Evolutionary conservation across 371 early-diverging fungal genomes (phyloP).

Genomic region (Mucor indicus): DNA sequence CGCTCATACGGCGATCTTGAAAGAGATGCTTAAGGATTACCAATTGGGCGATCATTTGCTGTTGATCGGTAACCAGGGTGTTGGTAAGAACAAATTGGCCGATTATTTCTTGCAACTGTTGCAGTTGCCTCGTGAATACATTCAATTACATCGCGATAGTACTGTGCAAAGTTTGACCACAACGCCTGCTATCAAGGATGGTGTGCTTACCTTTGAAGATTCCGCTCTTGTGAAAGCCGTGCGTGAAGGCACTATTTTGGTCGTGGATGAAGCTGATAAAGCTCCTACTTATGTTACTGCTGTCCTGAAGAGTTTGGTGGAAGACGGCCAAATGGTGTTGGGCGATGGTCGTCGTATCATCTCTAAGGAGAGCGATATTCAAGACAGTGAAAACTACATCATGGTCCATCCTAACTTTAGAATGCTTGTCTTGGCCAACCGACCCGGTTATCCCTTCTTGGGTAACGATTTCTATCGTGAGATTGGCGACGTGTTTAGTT

Average conservation of each 20-base stretch:
- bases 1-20: slow-evolving; percentile 66
- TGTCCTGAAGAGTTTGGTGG: slow-evolving; percentile 74
- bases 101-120: slow-evolving; percentile 79
- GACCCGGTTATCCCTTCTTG: slow-evolving; percentile 76
- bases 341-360: slow-evolving; percentile 81
- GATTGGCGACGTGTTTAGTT: slow-evolving; percentile 79
- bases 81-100: slow-evolving; percentile 82
- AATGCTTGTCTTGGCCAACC: slow-evolving; percentile 84
- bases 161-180: slow-evolving; percentile 82
- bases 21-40: slow-evolving; percentile 73
- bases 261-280: slow-evolving; percentile 89
- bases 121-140: slow-evolving; percentile 76
- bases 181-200: slow-evolving; percentile 72
- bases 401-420: slow-evolving; percentile 74
- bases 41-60: slow-evolving; percentile 73
- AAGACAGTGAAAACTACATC: slow-evolving; percentile 43
- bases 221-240: slow-evolving; percentile 76
- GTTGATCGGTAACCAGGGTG: slow-evolving; percentile 79
- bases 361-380: slow-evolving; percentile 44
- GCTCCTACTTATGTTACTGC: slow-evolving; percentile 84
- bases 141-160: slow-evolving; percentile 83
- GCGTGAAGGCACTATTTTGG: slow-evolving; percentile 66
- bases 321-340: slow-evolving; percentile 85
- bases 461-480: slow-evolving; percentile 87
- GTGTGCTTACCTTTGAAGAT: slow-evolving; percentile 74